phyloP scores from a whole-genome alignment of 2,329 filamentous ascomycete species.

The Myriosclerotinia scirpicola region DNA sequence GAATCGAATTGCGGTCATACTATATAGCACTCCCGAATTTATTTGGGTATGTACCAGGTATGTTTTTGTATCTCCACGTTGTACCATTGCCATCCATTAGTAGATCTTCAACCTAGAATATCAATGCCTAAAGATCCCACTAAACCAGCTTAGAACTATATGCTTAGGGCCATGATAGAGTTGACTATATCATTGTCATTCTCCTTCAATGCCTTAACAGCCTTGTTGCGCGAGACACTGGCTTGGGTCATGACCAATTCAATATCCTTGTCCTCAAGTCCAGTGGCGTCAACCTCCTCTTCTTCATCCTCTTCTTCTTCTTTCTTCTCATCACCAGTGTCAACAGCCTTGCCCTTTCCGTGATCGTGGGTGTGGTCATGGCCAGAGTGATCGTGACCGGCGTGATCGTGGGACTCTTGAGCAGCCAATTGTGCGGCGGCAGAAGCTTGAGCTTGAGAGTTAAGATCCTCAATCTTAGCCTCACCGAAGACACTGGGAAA shows the following conservation, averaged over 20 bases:
- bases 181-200: constrained; percentile 99
- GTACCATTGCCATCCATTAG: constrained; percentile 14
- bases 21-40: constrained; percentile 13
- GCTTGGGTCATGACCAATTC: constrained; percentile 99
- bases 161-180: constrained; percentile 98
- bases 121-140: constrained; percentile 22
- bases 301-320: constrained; percentile 84
- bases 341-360: constrained; percentile 61
- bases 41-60: not conserved
- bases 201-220: constrained; percentile 96
- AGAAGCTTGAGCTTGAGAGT: constrained; percentile 94
- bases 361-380: constrained; percentile 64
- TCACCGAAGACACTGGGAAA: constrained; percentile 88
- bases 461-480: constrained; percentile 99
- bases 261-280: constrained; percentile 98
- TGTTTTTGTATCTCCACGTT: constrained; percentile 22
- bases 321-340: constrained; percentile 68
- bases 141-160: constrained; percentile 50
- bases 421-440: constrained; percentile 93
- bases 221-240: constrained; percentile 95
- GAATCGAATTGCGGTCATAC: constrained; percentile 14
- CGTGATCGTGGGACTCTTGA: constrained; percentile 53
- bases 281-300: constrained; percentile 92
- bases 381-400: constrained; percentile 55
- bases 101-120: not conserved